Evolutionary conservation across 2,329 filamentous ascomycete genomes (phyloP), one percentile per base, ranked within the genome.

Genomic region (Ophiostoma tasmaniense): DNA sequence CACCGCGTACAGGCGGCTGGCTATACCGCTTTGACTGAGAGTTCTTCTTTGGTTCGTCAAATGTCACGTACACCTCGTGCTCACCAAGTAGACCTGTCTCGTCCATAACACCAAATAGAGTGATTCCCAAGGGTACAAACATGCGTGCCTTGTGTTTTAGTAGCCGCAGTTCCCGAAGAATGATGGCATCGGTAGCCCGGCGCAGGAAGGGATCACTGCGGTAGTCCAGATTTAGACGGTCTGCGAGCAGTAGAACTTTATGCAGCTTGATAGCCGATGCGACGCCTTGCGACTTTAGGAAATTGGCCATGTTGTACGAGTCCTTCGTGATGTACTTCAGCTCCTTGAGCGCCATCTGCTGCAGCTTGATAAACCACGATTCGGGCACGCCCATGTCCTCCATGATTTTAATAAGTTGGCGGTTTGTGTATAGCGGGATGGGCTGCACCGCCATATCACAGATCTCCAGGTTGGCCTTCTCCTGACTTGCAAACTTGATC

Each of bases 91-190:
- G 85, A 0, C 85, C 86, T 0, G 90, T 92, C 76, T 96, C 92
- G 71, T 96, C 92, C 86, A 95, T 90, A 66, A 96, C 83, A 0
- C 92, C 92, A 73, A 92, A 93, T 0, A 96, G 81, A 0, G 91
- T 93, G n/a, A 89, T 84, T 0, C 90, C 92, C 20, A 88, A 76
- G 0, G 84, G 77, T 0, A 96, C 84, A 0, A 86, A 88, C 42
- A 96, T 95, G 0, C 91, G 86, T 0, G 90, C 87, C 68, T 89
- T 90, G 78, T 95, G 88, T 76, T 96, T 96, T 50, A 96, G 79
- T 35, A 90, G 82, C 3, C 91, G 85, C 3, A 96, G 79, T 72
- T 90, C 88, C 1, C 84, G 81, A n/a, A 95, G 79, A 0, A 93
- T 82, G 8, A 88, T 81, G 10, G 91, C 83, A 73, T 95, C 90